Percentiles rank a stretch among this genome's conserved stretches.
These are phyloP conservation scores for Stephania yunnanensis DNA, from an alignment of 164 flowering plant species.

Conservation along the genomic window DNA sequence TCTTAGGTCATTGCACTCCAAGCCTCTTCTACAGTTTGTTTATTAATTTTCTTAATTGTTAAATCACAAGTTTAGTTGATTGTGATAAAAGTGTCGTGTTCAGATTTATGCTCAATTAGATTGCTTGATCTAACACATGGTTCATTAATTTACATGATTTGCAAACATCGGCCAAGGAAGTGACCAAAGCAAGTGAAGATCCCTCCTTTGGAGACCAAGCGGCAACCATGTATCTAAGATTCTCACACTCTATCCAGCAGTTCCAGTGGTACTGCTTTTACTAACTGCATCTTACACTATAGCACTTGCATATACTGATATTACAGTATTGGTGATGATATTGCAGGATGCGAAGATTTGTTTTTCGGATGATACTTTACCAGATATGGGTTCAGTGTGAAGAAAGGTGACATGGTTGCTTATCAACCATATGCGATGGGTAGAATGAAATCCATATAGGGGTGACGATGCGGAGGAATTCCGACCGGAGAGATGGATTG, in stretches of 20 bases:
- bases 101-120: no score
- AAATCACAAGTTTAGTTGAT: no score
- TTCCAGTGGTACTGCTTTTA: slow-evolving; percentile 42
- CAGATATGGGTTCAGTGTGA: slow-evolving; percentile 33
- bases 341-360: slow-evolving; percentile 47
- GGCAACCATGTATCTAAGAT: slow-evolving; percentile 48
- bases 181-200: slow-evolving; percentile 11
- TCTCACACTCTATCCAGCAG: slow-evolving; percentile 70
- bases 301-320: no score
- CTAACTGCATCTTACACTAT: no score
- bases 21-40: no score
- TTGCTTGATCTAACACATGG: no score
- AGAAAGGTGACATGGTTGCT: slow-evolving; percentile 30
- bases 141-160: slow-evolving; percentile 62
- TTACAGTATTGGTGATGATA: neutral
- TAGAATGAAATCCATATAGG: slow-evolving; percentile 35
- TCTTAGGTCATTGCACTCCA: no score
- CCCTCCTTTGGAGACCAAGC: slow-evolving; percentile 28
- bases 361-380: slow-evolving; percentile 27
- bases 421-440: slow-evolving; percentile 42
- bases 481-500: slow-evolving; percentile 40
- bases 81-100: no score
- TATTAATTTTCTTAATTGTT: no score
- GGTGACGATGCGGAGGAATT: slow-evolving; percentile 42
- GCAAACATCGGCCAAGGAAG: slow-evolving; percentile 53